Base-by-base conservation (phyloP, 495 filamentous ascomycete species). In the Hypoxylon fuscum region DNA sequence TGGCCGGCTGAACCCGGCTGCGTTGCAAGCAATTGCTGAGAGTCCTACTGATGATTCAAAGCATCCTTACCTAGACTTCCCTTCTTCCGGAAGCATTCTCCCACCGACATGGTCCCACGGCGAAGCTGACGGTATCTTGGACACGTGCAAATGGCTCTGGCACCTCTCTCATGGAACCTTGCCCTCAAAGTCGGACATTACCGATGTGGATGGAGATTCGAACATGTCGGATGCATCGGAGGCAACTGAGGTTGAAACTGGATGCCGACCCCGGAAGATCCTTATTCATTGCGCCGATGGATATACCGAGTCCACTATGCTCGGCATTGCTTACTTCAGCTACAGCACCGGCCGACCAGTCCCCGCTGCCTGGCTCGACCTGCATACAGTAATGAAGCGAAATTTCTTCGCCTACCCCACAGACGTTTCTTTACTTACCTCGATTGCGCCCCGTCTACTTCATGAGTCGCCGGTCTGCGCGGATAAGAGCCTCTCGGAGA, bases 321-420 rank as follows among this genome's bases (percentile, higher is more conserved):
- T 98, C 3, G 92, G 81, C 9, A 82, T 98, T 29, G 90, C 94
- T 17, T 98, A 97, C 74, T 89, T 87, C 73, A 96, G 94, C 83
- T 98, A 90, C 71, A 87, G 90, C 23, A 89, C 96, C 52, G 90
- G 90, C 5, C 78, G 89, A 7, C 87, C 94, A 0, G 85, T 90
- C 0, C 88, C 92, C 25, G 84, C 89, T 11, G 94, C 95, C 14
- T 97, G 93, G 93, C 79, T 97, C 12, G 80, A 85, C 55, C 77
- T 98, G 34, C 95, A 98, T 66, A 86, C 86, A 11, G 82, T 86
- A 1, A 90, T 89, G 75, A 79, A 85, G 37, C 89, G 95, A 45
- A 98, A 98, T 71, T 96, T 97, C 77, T 98, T 98, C 66, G 90
- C 95, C 0, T 98, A 98, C 63, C 87, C 90, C 1, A 90, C 90